Base-by-base conservation (phyloP, 1,284 basidiomycete species). In the Afroboletus lepidellus region DNA sequence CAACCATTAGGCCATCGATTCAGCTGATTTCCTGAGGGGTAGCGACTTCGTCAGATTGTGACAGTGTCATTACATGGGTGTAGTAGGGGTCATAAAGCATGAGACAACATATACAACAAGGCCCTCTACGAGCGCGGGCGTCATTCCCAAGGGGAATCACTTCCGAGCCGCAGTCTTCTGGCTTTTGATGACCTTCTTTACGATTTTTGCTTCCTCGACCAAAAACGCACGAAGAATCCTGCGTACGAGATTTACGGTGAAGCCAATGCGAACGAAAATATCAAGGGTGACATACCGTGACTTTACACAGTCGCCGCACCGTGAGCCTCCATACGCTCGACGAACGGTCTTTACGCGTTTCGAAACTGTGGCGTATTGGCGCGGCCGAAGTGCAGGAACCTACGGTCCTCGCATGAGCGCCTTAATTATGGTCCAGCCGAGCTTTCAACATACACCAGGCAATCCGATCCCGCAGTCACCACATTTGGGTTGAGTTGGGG, bases 141-240 rank as follows among this genome's bases (percentile, higher is more conserved):
- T 25, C 41, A 38, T 39, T 34, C 38, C 11, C 16, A 23, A 29
- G 15, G 41, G 32, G 18, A 49, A 41, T 67, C 53, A 68, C 60
- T 68, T 68, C 24, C 55, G 61, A 34, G 42, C 15, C 32, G 46
- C 38, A 13, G 66, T 62, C 56, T 66, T 67, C 50, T 70, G 67
- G 66, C 88, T 89, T 84, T 98, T 98, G 82, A 98, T 93, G 62
- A 99, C 95, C 77, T 86, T 91, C 89, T 99, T 99, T 72, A 99
- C 96, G 66, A 99, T 98, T 84, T 98, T 99, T 46, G 96, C 96
- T 81, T 99, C 95, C 81, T 99, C 97, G 53, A 99, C 92, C 59
- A 99, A 78, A 87, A 99, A 99, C 59, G 97, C 95, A 57, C 97
- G 92, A 69, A 99, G 89, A 69, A 99, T 95, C 64, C 96, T 96